These are phyloP conservation scores for peach (Prunus persica) DNA, from an alignment of 306 rosid genomes.

Conservation along the genomic window DNA sequence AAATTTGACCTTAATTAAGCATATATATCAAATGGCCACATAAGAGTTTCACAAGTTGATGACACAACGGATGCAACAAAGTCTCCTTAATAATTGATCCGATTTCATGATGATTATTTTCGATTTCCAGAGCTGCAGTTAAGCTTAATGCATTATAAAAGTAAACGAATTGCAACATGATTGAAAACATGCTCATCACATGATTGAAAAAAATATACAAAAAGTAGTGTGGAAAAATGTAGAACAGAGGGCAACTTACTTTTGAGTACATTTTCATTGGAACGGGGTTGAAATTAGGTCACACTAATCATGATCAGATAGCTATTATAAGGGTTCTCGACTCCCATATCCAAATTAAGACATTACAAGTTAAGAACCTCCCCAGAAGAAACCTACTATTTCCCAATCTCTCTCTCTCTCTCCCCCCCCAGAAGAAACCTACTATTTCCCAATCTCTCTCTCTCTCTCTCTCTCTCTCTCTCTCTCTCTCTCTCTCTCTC, in stretches of 20 bases:
- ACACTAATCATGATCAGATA: background rate
- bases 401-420: background rate
- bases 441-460: background rate
- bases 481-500: background rate
- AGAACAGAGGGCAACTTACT: background rate
- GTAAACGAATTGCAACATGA: conserved; percentile 8
- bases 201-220: conserved; percentile 11
- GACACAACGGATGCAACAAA: conserved; percentile 12
- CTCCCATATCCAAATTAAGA: background rate
- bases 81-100: background rate
- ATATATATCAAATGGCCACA: background rate
- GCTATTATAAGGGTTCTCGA: background rate
- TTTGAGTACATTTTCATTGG: background rate
- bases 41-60: conserved; percentile 5
- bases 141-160: background rate
- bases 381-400: conserved; percentile 28
- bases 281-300: conserved; percentile 4
- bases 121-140: background rate
- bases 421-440: conserved; percentile 31
- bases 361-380: conserved; percentile 22
- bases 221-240: background rate
- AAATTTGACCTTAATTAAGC: background rate
- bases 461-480: background rate
- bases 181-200: conserved; percentile 19
- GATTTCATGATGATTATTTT: background rate